These are phyloP conservation scores for Mucuna pruriens DNA, from an alignment of 306 rosid species.

Conservation along the genomic window DNA sequence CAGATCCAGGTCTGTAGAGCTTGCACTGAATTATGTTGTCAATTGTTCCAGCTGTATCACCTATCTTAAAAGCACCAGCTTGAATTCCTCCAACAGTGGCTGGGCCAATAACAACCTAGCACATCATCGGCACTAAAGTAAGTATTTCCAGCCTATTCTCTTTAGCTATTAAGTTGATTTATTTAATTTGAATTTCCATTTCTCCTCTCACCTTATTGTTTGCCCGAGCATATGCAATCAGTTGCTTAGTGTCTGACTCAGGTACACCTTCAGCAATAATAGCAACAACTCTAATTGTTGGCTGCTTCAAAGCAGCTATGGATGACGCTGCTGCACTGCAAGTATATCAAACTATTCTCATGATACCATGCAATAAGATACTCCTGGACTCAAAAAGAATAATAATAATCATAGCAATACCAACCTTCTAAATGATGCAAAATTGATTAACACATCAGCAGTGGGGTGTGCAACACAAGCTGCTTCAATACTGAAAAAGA, in stretches of 20 bases:
- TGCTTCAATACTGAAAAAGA: conserved; percentile 76
- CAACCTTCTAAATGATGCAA: conserved; percentile 88
- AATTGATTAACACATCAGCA: conserved; percentile 93
- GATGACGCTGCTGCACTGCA: conserved; percentile 93
- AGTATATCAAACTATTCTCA: conserved; percentile 26
- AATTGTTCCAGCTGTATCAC: conserved; percentile 96
- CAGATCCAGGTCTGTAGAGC: conserved; percentile 94
- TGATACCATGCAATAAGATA: not conserved
- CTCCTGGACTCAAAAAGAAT: conserved; percentile 1
- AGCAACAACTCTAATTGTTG: conserved; percentile 86
- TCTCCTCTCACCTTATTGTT: conserved; percentile 74
- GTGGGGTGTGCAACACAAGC: conserved; percentile 94
- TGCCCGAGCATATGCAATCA: conserved; percentile 82
- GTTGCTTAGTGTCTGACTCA: conserved; percentile 81
- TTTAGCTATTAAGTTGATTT: conserved; percentile 23
- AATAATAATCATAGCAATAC: conserved; percentile 8
- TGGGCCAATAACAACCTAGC: conserved; percentile 90
- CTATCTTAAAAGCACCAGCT: conserved; percentile 95
- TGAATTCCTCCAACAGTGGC: conserved; percentile 98
- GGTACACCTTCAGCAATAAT: conserved; percentile 98
- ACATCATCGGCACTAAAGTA: conserved; percentile 33
- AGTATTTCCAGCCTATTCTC: conserved; percentile 22
- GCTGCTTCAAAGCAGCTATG: conserved; percentile 84
- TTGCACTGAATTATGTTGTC: conserved; percentile 91
- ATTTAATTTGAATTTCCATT: conserved; percentile 5